Evolutionary conservation across 2,329 filamentous ascomycete genomes (phyloP), one percentile per base, ranked within the genome.

Genomic region (Aspergillus vadensis): DNA sequence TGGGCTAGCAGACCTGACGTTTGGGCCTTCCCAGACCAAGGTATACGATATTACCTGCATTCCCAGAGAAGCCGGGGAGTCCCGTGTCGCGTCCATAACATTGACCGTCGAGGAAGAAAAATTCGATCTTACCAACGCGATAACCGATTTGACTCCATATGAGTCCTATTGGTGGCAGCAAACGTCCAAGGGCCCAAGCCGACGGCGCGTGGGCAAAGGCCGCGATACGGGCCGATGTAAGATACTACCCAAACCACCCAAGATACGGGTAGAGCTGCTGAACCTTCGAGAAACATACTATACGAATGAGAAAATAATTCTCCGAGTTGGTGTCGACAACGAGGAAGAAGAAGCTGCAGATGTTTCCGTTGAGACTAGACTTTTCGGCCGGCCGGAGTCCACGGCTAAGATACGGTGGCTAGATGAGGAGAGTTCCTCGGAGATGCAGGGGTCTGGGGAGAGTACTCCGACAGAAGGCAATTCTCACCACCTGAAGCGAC

Each of bases 181-280:
- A 12, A 76, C 71, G 36, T 67, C 69, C 23, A 75, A 75, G 27
- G 74, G 72, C 2, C 66, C 74, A 8, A 59, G 73, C 25, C 68
- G 69, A 51, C 78, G 76, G 65, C 71, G 72, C 47, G 70, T 82
- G 23, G 77, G 80, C 21, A 79, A 79, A 56, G 77, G 78, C 57
- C 72, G 77, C 41, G 80, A 84, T 58, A 80, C 81, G 1, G 79
- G 85, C 36, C 79, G 80, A 2, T 85, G 96, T 58, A 88, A 86
- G 58, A 87, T 99, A 23, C 82, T 92, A 57, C 94, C 95, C 1
- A 91, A 96, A 65, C 95, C 94, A 27, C 95, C 95, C 0, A 98
- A 97, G 76, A 87, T 99, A 80, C 88, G 91, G 67, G 86, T 99
- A 49, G 83, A 80, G 25, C 78, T 91, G 9, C 80, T 85, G 2